These are phyloP conservation scores for Alloascoidea africana DNA, from an alignment of 805 yeast species.

Conservation along the genomic window DNA sequence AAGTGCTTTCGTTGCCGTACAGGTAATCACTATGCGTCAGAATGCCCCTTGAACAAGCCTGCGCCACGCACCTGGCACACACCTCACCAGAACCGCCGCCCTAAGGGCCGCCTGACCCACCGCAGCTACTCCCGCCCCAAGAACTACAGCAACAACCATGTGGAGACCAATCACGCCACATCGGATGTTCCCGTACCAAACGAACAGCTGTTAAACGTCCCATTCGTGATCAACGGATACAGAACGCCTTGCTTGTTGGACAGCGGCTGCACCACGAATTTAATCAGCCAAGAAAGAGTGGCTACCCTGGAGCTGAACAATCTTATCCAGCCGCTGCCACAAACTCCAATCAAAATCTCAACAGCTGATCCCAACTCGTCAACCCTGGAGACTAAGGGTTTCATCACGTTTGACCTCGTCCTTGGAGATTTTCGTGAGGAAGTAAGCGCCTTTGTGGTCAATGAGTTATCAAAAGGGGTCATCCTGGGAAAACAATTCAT, in stretches of 20 bases:
- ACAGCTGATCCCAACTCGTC: not conserved
- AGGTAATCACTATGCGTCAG: not conserved
- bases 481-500: not conserved
- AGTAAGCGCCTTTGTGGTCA: not conserved
- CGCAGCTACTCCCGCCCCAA: not conserved
- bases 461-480: not conserved
- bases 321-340: not conserved
- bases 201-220: not conserved
- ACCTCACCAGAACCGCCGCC: no score
- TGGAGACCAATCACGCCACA: not conserved
- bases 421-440: not conserved
- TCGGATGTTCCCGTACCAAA: not conserved
- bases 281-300: not conserved
- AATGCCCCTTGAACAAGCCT: not conserved
- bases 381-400: not conserved
- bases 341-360: not conserved
- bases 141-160: not conserved
- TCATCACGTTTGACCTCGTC: not conserved
- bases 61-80: not conserved
- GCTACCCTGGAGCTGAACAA: not conserved
- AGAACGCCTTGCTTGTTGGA: not conserved
- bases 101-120: no score
- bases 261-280: constrained; percentile 1
- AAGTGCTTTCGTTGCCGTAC: constrained; percentile 1
- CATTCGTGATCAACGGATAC: not conserved